A percentile compares a stretch with the other conserved stretches of the same genome.
Evolutionary conservation across 352 stramenopile species (phyloP).

Genomic region (Phytophthora sp.): DNA sequence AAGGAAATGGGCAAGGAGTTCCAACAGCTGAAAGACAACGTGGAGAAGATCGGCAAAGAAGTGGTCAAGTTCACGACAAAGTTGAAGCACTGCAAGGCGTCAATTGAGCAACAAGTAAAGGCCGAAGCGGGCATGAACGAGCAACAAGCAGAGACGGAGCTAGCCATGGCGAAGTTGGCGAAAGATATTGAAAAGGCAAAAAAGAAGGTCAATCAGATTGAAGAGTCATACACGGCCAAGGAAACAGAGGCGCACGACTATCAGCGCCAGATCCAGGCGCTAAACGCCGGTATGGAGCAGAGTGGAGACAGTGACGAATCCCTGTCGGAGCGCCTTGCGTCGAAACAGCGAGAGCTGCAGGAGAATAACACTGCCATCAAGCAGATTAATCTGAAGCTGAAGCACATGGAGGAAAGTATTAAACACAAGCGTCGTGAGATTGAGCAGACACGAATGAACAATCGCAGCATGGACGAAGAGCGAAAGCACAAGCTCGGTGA

Average conservation of each 20-base stretch:
- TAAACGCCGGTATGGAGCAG: slow-evolving; percentile 89
- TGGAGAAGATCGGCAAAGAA: slow-evolving; percentile 82
- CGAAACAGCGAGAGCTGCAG: slow-evolving; percentile 83
- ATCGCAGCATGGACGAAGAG: slow-evolving; percentile 71
- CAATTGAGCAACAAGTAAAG: slow-evolving; percentile 71
- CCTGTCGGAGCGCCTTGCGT: slow-evolving; percentile 71
- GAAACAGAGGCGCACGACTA: slow-evolving; percentile 73
- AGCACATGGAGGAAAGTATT: slow-evolving; percentile 91
- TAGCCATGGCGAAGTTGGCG: slow-evolving; percentile 81
- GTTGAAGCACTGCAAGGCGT: slow-evolving; percentile 72
- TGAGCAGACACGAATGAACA: slow-evolving; percentile 77
- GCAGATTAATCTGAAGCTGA: slow-evolving; percentile 94
- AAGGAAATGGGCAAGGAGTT: slow-evolving; percentile 89
- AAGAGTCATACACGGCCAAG: slow-evolving; percentile 56
- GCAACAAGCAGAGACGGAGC: slow-evolving; percentile 79
- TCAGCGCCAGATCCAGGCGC: slow-evolving; percentile 82
- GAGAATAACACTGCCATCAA: slow-evolving; percentile 82
- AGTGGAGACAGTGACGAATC: slow-evolving; percentile 78
- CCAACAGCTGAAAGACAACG: slow-evolving; percentile 80
- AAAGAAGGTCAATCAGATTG: slow-evolving; percentile 61
- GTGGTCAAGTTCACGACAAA: slow-evolving; percentile 88
- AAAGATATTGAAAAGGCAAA: slow-evolving; percentile 83
- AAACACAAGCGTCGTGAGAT: slow-evolving; percentile 77
- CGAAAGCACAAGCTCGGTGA: slow-evolving; percentile 70
- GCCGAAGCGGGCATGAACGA: slow-evolving; percentile 66